A percentile compares a stretch with the other conserved stretches of the same genome.
phyloP scores from a whole-genome alignment of 1,284 basidiomycete species.

The Schizophyllum amplum region DNA sequence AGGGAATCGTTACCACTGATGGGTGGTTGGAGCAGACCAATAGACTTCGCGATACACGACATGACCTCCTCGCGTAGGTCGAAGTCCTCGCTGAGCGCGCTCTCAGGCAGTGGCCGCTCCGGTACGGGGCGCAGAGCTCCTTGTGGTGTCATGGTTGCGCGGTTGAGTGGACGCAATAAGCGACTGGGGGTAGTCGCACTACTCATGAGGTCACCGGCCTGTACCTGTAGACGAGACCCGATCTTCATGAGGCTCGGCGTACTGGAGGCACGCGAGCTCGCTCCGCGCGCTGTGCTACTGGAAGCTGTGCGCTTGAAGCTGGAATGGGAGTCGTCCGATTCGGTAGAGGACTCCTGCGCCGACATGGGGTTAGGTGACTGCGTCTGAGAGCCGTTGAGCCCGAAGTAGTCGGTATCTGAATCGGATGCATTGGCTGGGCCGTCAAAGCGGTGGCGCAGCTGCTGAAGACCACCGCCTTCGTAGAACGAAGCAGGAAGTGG shows the following conservation, averaged over 20 bases:
- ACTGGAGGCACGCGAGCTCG: slow-evolving; percentile 1
- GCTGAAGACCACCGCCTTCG: slow-evolving; percentile 86
- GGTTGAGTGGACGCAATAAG: slow-evolving; percentile 15
- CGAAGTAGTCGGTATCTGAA: slow-evolving; percentile 50
- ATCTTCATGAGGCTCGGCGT: slow-evolving; percentile 3
- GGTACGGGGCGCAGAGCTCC: slow-evolving; percentile 19
- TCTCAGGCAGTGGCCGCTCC: slow-evolving; percentile 18
- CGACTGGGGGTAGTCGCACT: slow-evolving; percentile 27
- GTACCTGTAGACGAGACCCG: slow-evolving; percentile 42
- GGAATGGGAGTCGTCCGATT: slow-evolving; percentile 10
- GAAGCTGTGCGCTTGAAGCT: neutral
- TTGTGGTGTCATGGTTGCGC: neutral
- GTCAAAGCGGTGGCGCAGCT: slow-evolving; percentile 82
- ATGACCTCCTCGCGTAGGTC: slow-evolving; percentile 93
- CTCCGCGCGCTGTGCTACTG: slow-evolving; percentile 8
- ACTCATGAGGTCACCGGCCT: slow-evolving; percentile 62
- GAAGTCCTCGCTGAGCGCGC: slow-evolving; percentile 43
- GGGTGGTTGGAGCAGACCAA: slow-evolving; percentile 86
- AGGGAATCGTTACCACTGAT: slow-evolving; percentile 56
- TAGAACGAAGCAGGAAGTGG: slow-evolving; percentile 91
- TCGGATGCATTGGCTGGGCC: slow-evolving; percentile 29
- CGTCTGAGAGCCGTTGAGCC: slow-evolving; percentile 14
- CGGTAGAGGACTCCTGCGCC: slow-evolving; percentile 17
- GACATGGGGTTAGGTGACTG: slow-evolving; percentile 16
- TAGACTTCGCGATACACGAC: slow-evolving; percentile 95